Percentiles rank a stretch among this genome's conserved stretches.
These are phyloP conservation scores for Marsdenia floribunda DNA, from an alignment of 257 asterid species.

Conservation along the genomic window DNA sequence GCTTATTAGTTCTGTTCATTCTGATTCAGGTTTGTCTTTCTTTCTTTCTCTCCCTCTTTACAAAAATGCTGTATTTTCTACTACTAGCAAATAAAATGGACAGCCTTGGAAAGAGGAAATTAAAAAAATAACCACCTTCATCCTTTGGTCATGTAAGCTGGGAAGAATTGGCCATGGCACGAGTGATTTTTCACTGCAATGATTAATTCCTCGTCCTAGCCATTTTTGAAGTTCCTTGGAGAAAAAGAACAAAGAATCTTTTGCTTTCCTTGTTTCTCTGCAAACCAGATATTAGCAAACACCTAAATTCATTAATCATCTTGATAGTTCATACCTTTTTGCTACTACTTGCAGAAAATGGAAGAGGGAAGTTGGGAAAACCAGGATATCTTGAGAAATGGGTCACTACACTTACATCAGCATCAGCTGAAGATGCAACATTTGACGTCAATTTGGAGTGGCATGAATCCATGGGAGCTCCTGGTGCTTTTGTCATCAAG, in stretches of 20 bases:
- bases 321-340: neutral
- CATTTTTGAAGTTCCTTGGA: too few relatives aligned
- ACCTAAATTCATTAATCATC: neutral
- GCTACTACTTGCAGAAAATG: conserved; percentile 29
- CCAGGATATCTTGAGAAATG: conserved; percentile 56
- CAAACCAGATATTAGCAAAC: too few relatives aligned
- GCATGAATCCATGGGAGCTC: conserved; percentile 65
- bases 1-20: conserved; percentile 45
- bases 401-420: conserved; percentile 53
- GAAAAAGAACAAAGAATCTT: too few relatives aligned
- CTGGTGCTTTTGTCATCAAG: conserved; percentile 67
- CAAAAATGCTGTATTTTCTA: neutral
- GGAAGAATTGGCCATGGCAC: neutral
- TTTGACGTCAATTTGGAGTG: conserved; percentile 49
- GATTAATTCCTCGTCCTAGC: too few relatives aligned
- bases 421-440: conserved; percentile 43
- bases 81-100: neutral
- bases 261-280: neutral
- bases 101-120: neutral
- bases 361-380: conserved; percentile 71
- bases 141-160: neutral
- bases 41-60: too few relatives aligned
- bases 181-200: too few relatives aligned
- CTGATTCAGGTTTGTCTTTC: conserved; percentile 30
- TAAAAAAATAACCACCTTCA: neutral